Conservation (phyloP, 2,329 filamentous ascomycete species). For the Chaetomium globosum region DNA sequence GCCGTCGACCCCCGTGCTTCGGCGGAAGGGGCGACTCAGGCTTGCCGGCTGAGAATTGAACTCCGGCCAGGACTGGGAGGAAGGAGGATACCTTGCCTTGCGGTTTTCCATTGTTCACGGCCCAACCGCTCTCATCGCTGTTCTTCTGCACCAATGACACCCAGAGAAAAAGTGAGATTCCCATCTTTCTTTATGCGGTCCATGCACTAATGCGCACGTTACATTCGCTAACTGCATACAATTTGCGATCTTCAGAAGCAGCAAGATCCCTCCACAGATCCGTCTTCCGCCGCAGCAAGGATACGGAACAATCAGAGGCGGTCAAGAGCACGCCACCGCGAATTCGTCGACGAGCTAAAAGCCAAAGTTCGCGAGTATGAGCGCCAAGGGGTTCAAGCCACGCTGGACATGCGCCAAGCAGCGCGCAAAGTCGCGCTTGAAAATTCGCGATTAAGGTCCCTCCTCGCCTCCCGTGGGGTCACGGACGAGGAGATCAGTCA, state of each 20-base stretch:
- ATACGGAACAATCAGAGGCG: not conserved
- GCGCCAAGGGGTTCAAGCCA: conserved; percentile 52
- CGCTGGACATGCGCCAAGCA: conserved; percentile 56
- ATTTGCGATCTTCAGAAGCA: not conserved
- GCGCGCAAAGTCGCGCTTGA: conserved; percentile 54
- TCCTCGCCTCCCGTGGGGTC: not conserved
- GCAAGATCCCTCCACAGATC: not conserved
- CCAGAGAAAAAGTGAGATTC: not conserved
- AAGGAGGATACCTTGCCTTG: not conserved
- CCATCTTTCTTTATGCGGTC: not conserved
- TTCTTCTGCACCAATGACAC: not conserved
- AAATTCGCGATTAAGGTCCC: conserved; percentile 49
- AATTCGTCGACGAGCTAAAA: conserved; percentile 54
- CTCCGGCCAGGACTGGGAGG: not conserved
- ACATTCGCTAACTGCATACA: not conserved
- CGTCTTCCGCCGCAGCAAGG: not conserved
- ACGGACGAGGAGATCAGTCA: not conserved
- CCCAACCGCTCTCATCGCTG: no score
- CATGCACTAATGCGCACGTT: not conserved
- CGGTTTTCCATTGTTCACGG: not conserved
- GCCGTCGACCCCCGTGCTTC: not conserved
- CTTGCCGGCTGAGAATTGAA: not conserved
- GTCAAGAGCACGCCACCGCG: conserved; percentile 51
- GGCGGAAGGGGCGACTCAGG: not conserved
- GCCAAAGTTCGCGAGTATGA: conserved; percentile 52